phyloP scores from a whole-genome alignment of 441 rosid genomes.

The Populus trichocarpa region DNA sequence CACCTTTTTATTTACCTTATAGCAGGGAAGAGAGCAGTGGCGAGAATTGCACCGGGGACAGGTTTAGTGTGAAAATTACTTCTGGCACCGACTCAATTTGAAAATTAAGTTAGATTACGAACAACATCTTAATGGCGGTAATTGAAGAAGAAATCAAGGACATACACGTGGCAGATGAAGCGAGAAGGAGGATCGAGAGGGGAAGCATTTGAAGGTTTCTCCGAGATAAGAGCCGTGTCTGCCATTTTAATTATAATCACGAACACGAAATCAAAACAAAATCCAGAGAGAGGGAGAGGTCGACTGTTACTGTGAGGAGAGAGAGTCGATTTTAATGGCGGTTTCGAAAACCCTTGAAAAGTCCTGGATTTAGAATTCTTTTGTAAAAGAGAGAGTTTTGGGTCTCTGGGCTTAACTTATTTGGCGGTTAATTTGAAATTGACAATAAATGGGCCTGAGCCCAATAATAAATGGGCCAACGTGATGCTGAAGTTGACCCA shows the following conservation, averaged over 20 bases:
- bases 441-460: not conserved
- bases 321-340: not conserved
- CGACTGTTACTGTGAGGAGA: not conserved
- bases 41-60: constrained; percentile 93
- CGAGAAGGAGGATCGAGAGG: constrained; percentile 49
- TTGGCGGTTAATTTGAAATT: not conserved
- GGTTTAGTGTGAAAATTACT: constrained; percentile 88
- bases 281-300: not conserved
- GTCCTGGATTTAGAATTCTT: not conserved
- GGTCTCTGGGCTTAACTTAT: not conserved
- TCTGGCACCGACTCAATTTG: constrained; percentile 52
- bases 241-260: constrained; percentile 23
- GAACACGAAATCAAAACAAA: not conserved
- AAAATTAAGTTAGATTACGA: not conserved
- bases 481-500: not conserved
- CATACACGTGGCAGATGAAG: constrained; percentile 71
- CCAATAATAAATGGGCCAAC: not conserved
- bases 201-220: constrained; percentile 40
- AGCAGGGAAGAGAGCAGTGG: constrained; percentile 79
- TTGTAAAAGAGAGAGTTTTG: not conserved
- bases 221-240: constrained; percentile 40
- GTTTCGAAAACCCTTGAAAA: constrained; percentile 4
- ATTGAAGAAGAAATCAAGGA: not conserved
- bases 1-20: constrained; percentile 39
- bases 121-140: not conserved